Percentiles rank a stretch among this genome's conserved stretches.
phyloP scores from a whole-genome alignment of 1,284 basidiomycete genomes.

The Cystobasidium pallidum region DNA sequence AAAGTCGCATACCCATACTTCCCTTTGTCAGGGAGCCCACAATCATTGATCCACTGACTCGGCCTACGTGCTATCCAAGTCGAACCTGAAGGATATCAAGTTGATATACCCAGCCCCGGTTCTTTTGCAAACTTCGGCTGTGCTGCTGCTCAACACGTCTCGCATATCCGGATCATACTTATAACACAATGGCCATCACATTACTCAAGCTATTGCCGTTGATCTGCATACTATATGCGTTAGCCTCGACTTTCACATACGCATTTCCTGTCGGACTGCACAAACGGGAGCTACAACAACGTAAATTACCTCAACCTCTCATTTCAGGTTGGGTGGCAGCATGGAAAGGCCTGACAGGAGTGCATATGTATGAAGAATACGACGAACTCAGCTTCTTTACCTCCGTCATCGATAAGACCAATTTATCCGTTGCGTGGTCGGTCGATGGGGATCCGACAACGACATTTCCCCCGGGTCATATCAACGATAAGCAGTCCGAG shows the following conservation, averaged over 20 bases:
- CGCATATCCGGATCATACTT: no score
- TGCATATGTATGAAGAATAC: neutral
- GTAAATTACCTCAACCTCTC: neutral
- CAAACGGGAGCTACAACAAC: neutral
- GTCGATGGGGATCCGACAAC: conserved; percentile 8
- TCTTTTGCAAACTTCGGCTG: no score
- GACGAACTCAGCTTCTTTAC: conserved; percentile 31
- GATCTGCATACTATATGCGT: neutral
- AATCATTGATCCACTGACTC: no score
- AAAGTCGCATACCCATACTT: no score
- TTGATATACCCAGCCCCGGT: no score
- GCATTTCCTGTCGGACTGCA: neutral
- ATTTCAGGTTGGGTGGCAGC: conserved; percentile 13
- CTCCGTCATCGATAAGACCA: neutral
- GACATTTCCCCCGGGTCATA: neutral
- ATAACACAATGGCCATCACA: no score
- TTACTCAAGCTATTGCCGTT: no score
- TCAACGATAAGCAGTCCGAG: neutral
- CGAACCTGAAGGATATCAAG: no score
- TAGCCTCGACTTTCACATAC: no score
- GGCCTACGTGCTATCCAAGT: no score
- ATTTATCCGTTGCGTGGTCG: neutral
- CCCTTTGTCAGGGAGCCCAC: no score
- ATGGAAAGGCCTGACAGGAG: neutral
- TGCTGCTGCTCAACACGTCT: no score